Percentiles rank a stretch among this genome's conserved stretches.
These are phyloP conservation scores for Wakefieldia striispora DNA, from an alignment of 768 basidiomycete species.

Conservation along the genomic window DNA sequence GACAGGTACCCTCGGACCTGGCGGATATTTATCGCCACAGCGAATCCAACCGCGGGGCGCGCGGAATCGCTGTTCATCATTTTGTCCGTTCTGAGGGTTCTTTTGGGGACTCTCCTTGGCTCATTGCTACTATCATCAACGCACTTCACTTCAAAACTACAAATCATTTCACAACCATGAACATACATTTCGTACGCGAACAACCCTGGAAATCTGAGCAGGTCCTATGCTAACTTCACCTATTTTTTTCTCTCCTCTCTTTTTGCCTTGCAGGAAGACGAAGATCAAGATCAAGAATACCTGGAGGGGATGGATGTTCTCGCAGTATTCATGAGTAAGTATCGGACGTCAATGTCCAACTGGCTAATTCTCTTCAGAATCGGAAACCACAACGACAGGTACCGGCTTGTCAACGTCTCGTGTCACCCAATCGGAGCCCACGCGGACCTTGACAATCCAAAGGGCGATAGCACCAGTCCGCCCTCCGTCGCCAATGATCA, in stretches of 20 bases:
- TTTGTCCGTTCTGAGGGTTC: background rate
- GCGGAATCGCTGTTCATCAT: background rate
- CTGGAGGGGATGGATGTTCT: slow-evolving; percentile 16
- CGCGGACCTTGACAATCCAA: slow-evolving; percentile 20
- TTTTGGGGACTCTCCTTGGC: slow-evolving; percentile 5
- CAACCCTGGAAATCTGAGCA: background rate
- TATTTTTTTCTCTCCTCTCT: background rate
- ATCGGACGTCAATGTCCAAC: slow-evolving; percentile 5
- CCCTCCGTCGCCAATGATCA: slow-evolving; percentile 24
- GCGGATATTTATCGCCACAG: slow-evolving; percentile 9
- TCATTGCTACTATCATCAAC: slow-evolving; percentile 10
- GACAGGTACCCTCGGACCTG: slow-evolving; percentile 1
- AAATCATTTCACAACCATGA: slow-evolving; percentile 10
- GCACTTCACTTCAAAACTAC: slow-evolving; percentile 3
- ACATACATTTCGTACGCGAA: slow-evolving; percentile 21
- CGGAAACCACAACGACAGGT: slow-evolving; percentile 3
- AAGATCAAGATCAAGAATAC: slow-evolving; percentile 21
- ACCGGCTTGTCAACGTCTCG: slow-evolving; percentile 14
- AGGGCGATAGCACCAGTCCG: slow-evolving; percentile 5
- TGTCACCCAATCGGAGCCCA: slow-evolving; percentile 18
- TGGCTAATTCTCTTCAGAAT: slow-evolving; percentile 2
- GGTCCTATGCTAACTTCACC: slow-evolving; percentile 4
- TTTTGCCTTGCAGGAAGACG: slow-evolving; percentile 18
- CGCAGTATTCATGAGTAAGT: slow-evolving; percentile 16
- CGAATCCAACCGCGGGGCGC: background rate